Conservation (phyloP, 2,329 filamentous ascomycete species). For the Fusarium chaquense region DNA sequence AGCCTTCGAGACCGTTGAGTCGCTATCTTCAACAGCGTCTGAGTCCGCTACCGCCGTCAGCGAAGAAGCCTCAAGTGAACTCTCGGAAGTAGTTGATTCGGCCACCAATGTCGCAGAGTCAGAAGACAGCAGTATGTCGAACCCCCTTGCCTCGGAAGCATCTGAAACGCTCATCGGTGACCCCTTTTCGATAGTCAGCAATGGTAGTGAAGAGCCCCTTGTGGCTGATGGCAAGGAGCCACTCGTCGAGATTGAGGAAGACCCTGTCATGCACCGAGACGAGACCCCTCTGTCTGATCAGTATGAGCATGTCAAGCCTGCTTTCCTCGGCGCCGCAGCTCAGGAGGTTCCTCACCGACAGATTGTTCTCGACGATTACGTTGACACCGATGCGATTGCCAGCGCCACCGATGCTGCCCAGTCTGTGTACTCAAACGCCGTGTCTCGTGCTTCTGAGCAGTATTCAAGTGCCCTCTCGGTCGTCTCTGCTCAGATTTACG, state of each 20-base stretch:
- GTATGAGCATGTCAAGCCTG: slow-evolving; percentile 57
- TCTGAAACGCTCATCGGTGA: slow-evolving; percentile 45
- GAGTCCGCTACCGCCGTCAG: slow-evolving; percentile 39
- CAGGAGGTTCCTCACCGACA: slow-evolving; percentile 62
- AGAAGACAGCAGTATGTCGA: slow-evolving; percentile 42
- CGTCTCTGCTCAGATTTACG: slow-evolving; percentile 75
- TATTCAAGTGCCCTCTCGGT: slow-evolving; percentile 76
- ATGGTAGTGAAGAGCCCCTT: slow-evolving; percentile 47
- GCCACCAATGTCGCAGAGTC: slow-evolving; percentile 26
- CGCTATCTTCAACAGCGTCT: slow-evolving; percentile 36
- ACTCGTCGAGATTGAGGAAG: slow-evolving; percentile 46
- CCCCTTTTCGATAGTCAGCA: slow-evolving; percentile 43
- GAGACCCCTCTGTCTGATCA: slow-evolving; percentile 47
- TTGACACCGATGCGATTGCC: slow-evolving; percentile 52
- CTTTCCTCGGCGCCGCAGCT: slow-evolving; percentile 64
- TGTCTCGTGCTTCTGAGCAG: slow-evolving; percentile 74
- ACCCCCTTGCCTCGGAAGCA: slow-evolving; percentile 44
- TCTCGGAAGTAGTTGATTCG: slow-evolving; percentile 41
- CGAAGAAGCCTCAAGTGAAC: slow-evolving; percentile 38
- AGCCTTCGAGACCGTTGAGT: slow-evolving; percentile 29
- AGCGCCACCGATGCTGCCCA: slow-evolving; percentile 61
- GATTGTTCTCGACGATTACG: slow-evolving; percentile 64
- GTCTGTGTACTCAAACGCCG: slow-evolving; percentile 72
- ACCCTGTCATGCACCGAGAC: slow-evolving; percentile 38
- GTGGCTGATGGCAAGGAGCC: slow-evolving; percentile 46